A percentile compares a stretch with the other conserved stretches of the same genome.
These are phyloP conservation scores for Quercus suber DNA, from an alignment of 306 rosid species.

Conservation along the genomic window DNA sequence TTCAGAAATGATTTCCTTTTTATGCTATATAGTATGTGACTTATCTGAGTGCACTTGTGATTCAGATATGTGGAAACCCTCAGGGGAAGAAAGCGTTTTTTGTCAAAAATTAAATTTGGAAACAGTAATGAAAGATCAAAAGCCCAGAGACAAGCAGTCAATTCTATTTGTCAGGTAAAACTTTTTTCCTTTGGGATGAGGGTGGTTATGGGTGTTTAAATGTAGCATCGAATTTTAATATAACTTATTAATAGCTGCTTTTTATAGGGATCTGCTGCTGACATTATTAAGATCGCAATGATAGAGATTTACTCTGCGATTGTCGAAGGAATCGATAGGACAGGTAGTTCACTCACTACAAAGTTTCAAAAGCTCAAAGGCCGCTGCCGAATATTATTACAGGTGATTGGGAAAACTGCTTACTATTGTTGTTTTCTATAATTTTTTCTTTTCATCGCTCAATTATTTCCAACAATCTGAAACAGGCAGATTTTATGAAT, in stretches of 20 bases:
- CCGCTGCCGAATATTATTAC: slow-evolving; percentile 75
- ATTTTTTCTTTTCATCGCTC: not conserved
- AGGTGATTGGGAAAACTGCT: slow-evolving; percentile 41
- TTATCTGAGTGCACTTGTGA: slow-evolving; percentile 16
- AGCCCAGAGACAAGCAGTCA: slow-evolving; percentile 98
- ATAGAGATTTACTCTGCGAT: slow-evolving; percentile 60
- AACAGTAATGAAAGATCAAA: slow-evolving; percentile 67
- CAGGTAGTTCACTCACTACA: slow-evolving; percentile 37
- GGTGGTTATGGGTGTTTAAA: not conserved
- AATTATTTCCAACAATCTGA: slow-evolving; percentile 3
- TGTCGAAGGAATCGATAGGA: slow-evolving; percentile 35
- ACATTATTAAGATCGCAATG: slow-evolving; percentile 91
- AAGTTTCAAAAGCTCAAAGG: slow-evolving; percentile 50
- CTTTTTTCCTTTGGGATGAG: slow-evolving; percentile 4
- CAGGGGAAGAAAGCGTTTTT: slow-evolving; percentile 81
- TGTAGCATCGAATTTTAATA: not conserved
- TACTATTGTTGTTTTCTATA: not conserved
- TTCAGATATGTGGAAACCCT: slow-evolving; percentile 80
- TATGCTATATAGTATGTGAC: not conserved
- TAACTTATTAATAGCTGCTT: slow-evolving; percentile 22
- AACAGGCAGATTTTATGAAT: not conserved
- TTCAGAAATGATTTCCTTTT: slow-evolving; percentile 3
- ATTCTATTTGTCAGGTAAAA: slow-evolving; percentile 91
- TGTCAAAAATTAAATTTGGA: slow-evolving; percentile 85
- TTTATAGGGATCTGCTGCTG: slow-evolving; percentile 93